These are phyloP conservation scores for Senecio squalidus DNA, from an alignment of 140 eudicot species.

Conservation along the genomic window DNA sequence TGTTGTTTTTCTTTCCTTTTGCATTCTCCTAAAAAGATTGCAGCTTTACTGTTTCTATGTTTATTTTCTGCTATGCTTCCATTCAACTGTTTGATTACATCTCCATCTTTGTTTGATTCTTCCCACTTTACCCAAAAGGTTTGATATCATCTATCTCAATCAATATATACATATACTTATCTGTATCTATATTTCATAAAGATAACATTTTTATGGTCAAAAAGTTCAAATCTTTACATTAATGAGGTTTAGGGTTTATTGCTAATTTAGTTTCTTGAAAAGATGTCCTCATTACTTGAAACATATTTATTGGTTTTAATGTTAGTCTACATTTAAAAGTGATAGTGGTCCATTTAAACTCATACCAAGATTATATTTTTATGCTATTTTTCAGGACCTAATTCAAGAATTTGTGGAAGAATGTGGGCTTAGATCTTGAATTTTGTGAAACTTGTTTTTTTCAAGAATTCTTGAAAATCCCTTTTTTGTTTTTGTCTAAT, in stretches of 20 bases:
- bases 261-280: too few relatives aligned
- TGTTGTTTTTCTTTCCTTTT: constrained; percentile 16
- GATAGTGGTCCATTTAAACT: constrained; percentile 31
- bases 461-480: constrained; percentile 39
- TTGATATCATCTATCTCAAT: too few relatives aligned
- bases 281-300: too few relatives aligned
- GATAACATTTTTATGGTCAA: background rate
- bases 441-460: constrained; percentile 17
- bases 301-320: constrained; percentile 30
- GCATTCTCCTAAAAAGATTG: constrained; percentile 16
- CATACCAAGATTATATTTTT: constrained; percentile 35
- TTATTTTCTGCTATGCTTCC: constrained; percentile 15
- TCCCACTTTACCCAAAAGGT: background rate
- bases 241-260: too few relatives aligned
- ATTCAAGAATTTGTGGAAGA: constrained; percentile 26
- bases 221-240: background rate
- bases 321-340: constrained; percentile 26
- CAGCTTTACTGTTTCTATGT: constrained; percentile 14
- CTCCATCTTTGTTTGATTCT: constrained; percentile 17
- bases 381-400: constrained; percentile 46
- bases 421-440: constrained; percentile 38
- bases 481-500: background rate
- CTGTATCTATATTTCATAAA: too few relatives aligned
- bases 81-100: constrained; percentile 15
- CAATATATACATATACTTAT: too few relatives aligned